Base-by-base conservation (phyloP, 768 basidiomycete genomes). In the Chlorophyllum brunneum region DNA sequence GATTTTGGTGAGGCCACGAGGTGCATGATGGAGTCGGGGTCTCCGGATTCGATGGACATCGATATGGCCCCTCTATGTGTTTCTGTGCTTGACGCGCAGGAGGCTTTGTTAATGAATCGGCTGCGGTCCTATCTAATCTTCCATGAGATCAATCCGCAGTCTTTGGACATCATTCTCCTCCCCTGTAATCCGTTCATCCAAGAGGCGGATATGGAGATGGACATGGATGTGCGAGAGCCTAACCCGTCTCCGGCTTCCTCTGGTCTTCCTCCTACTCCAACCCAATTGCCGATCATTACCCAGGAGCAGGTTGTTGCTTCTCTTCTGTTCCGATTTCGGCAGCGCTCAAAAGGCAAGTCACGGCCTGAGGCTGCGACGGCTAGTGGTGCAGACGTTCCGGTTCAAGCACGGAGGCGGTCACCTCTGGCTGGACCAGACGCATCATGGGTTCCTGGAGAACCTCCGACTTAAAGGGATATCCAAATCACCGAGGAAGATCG, bases 51-150 rank as follows among this genome's bases (percentile, higher is more conserved):
- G 27, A 46, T 46, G 51, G 51, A 53, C 44, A 18, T 46, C 9
- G 51, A 46, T 40, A 26, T 45, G 8, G 16, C 7, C 9, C 8
- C 23, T 0, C 16, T 29, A 22, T 18, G 10, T 43, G 9, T 36
- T 10, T 49, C 50, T 18, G 51, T 13, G 20, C 34, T 53, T 38
- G 51, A 53, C n/a, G 43, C 43, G 11, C 51, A 53, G 29, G 51
- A 53, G 16, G 29, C 43, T 8, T 4, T 53, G 9, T 23, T 53
- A 7, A 31, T 46, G 27, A 45, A 43, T 16, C 51, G 51, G 1
- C 44, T 53, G 15, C 43, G 51, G 37, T 53, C 51, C 1, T 52
- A 52, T 44, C 51, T 52, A 33, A 29, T 44, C 2, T 37, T 37
- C 23, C 43, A 44, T 33, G 51, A 44, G n/a, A 44, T 52, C 26